Percentiles rank a stretch among this genome's conserved stretches.
Evolutionary conservation across 192 early-diverging fungal species (phyloP).

Genomic region (Rhizoclosmatium globosum): DNA sequence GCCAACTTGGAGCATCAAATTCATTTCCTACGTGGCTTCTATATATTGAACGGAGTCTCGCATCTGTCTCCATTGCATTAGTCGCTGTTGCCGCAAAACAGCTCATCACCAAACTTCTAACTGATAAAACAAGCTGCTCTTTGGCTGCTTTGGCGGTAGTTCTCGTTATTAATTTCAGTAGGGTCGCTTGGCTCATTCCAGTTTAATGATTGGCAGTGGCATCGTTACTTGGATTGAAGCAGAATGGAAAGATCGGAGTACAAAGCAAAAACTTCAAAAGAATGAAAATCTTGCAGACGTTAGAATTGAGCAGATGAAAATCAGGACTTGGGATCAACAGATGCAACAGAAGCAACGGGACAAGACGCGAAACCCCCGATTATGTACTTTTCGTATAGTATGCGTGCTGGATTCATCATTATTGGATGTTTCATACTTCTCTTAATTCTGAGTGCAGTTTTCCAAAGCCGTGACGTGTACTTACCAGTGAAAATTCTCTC

Average conservation of each 20-base stretch:
- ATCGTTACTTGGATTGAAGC: slow-evolving; percentile 24
- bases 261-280: not conserved
- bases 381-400: slow-evolving; percentile 21
- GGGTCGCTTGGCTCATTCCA: slow-evolving; percentile 57
- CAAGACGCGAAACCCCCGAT: not conserved
- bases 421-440: slow-evolving; percentile 50
- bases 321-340: not conserved
- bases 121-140: slow-evolving; percentile 7
- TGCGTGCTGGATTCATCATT: slow-evolving; percentile 41
- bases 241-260: not conserved
- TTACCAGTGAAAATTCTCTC: slow-evolving; percentile 42
- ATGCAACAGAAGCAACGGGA: not conserved
- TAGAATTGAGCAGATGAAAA: not conserved
- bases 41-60: slow-evolving; percentile 61
- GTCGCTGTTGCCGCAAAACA: slow-evolving; percentile 62
- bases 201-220: slow-evolving; percentile 64
- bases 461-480: slow-evolving; percentile 45
- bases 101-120: slow-evolving; percentile 27
- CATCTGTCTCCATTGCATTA: slow-evolving; percentile 65
- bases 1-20: slow-evolving; percentile 34
- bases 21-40: slow-evolving; percentile 44
- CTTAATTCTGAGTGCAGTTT: slow-evolving; percentile 8
- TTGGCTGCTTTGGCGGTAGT: slow-evolving; percentile 21
- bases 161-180: slow-evolving; percentile 39
- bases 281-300: not conserved